Percentiles rank a stretch among this genome's conserved stretches.
These are phyloP conservation scores for Tricholoma terreum DNA, from an alignment of 768 basidiomycete species.

Conservation along the genomic window DNA sequence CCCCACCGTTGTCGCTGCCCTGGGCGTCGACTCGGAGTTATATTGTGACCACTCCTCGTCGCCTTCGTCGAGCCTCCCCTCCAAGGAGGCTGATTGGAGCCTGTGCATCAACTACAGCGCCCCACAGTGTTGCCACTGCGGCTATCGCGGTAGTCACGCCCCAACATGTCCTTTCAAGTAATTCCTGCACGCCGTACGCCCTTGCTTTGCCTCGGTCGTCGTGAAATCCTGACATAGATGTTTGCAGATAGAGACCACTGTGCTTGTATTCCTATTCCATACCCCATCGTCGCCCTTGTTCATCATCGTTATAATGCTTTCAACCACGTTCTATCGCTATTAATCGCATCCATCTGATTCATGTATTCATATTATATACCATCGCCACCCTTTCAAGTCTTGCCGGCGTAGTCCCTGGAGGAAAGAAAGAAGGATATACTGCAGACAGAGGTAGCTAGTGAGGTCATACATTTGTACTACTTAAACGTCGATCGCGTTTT, in stretches of 20 bases:
- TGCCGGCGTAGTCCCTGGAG: slow-evolving; percentile 9
- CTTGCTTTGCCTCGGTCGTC: neutral
- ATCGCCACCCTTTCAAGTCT: slow-evolving; percentile 16
- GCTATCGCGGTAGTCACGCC: slow-evolving; percentile 59
- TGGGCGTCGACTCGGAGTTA: slow-evolving; percentile 5
- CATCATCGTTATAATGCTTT: slow-evolving; percentile 19
- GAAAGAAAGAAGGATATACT: slow-evolving; percentile 13
- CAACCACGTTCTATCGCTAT: slow-evolving; percentile 10
- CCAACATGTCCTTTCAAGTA: slow-evolving; percentile 66
- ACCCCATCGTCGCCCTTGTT: neutral
- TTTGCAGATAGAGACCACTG: neutral
- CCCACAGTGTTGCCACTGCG: slow-evolving; percentile 80
- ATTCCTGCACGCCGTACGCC: slow-evolving; percentile 15
- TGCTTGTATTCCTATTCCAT: neutral
- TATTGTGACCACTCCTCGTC: slow-evolving; percentile 1
- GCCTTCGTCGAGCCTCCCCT: slow-evolving; percentile 13
- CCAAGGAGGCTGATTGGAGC: slow-evolving; percentile 21
- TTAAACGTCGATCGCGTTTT: slow-evolving; percentile 22
- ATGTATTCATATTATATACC: slow-evolving; percentile 14
- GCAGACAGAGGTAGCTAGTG: slow-evolving; percentile 29
- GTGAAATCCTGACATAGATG: neutral
- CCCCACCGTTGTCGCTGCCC: slow-evolving; percentile 12
- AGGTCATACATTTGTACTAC: slow-evolving; percentile 33
- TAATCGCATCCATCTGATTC: slow-evolving; percentile 9
- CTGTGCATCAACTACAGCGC: slow-evolving; percentile 47